A percentile compares a stretch with the other conserved stretches of the same genome.
phyloP scores from a whole-genome alignment of 805 yeast genomes.

The Torulaspora microellipsoides region DNA sequence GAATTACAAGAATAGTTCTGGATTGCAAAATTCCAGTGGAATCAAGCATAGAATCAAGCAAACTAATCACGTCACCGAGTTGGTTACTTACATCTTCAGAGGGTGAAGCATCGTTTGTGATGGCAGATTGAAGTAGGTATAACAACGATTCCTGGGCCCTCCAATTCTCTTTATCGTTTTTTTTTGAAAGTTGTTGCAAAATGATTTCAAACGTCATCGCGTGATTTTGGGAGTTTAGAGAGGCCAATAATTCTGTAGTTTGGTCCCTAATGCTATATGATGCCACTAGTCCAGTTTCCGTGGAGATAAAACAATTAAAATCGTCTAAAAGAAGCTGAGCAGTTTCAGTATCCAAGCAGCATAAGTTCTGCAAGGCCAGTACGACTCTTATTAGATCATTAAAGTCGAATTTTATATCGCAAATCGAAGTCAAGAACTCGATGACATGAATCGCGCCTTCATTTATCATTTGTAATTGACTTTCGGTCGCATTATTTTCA shows the following conservation, averaged over 20 bases:
- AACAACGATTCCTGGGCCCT: constrained; percentile 22
- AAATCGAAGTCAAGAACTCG: constrained; percentile 20
- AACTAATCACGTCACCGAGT: constrained; percentile 6
- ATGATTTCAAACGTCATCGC: constrained; percentile 2
- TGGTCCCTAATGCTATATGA: constrained; percentile 56
- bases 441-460: constrained; percentile 23
- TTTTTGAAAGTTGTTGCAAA: constrained; percentile 5
- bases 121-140: constrained; percentile 21
- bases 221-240: constrained; percentile 36
- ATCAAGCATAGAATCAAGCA: constrained; percentile 15
- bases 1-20: constrained; percentile 49
- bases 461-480: constrained; percentile 10
- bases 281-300: constrained; percentile 64
- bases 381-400: constrained; percentile 14
- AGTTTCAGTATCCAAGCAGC: constrained; percentile 41
- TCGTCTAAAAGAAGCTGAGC: constrained; percentile 53
- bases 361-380: constrained; percentile 35
- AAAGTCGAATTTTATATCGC: constrained; percentile 6
- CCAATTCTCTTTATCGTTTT: constrained; percentile 8
- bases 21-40: constrained; percentile 41
- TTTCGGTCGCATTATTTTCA: constrained; percentile 3
- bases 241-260: constrained; percentile 51
- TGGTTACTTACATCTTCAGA: constrained; percentile 10
- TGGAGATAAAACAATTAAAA: constrained; percentile 65
- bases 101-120: constrained; percentile 16